Conservation (phyloP, 1,284 basidiomycete species). For the Cutaneotrichosporon curvatum region DNA sequence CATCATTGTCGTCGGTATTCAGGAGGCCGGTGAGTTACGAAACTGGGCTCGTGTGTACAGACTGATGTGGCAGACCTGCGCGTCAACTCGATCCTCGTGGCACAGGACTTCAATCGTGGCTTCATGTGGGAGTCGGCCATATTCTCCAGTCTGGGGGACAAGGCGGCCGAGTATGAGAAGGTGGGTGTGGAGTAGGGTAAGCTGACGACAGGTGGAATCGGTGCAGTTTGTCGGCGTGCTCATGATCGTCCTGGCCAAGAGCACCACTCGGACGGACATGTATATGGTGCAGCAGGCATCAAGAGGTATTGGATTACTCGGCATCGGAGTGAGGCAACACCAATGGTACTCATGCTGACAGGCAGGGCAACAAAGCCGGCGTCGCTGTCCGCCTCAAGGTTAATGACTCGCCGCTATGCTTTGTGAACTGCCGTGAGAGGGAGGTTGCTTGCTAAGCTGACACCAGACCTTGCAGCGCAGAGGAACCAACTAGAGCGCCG, state of each 20-base stretch:
- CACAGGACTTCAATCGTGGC: slow-evolving; percentile 46
- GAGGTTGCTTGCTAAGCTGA: slow-evolving; percentile 2
- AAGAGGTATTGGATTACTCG: slow-evolving; percentile 36
- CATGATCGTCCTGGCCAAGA: slow-evolving; percentile 52
- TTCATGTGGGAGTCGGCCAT: slow-evolving; percentile 52
- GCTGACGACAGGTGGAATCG: slow-evolving; percentile 21
- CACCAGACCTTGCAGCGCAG: slow-evolving; percentile 52
- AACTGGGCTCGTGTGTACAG: background rate
- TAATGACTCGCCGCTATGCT: slow-evolving; percentile 48
- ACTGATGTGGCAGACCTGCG: slow-evolving; percentile 28
- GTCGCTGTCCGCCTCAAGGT: slow-evolving; percentile 44
- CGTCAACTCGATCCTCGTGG: slow-evolving; percentile 31
- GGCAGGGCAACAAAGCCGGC: slow-evolving; percentile 38
- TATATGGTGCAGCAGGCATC: slow-evolving; percentile 27
- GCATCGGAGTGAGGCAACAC: slow-evolving; percentile 32
- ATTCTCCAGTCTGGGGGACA: slow-evolving; percentile 50
- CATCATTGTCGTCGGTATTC: slow-evolving; percentile 38
- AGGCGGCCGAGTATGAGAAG: slow-evolving; percentile 35
- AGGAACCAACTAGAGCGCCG: slow-evolving; percentile 50
- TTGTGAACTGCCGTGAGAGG: slow-evolving; percentile 54
- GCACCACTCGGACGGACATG: slow-evolving; percentile 35
- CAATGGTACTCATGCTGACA: slow-evolving; percentile 28
- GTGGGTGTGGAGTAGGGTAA: slow-evolving; percentile 3
- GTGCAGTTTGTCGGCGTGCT: slow-evolving; percentile 46
- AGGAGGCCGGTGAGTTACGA: slow-evolving; percentile 33